phyloP scores from a whole-genome alignment of 148 eudicot genomes.

The Cornus controversa region DNA sequence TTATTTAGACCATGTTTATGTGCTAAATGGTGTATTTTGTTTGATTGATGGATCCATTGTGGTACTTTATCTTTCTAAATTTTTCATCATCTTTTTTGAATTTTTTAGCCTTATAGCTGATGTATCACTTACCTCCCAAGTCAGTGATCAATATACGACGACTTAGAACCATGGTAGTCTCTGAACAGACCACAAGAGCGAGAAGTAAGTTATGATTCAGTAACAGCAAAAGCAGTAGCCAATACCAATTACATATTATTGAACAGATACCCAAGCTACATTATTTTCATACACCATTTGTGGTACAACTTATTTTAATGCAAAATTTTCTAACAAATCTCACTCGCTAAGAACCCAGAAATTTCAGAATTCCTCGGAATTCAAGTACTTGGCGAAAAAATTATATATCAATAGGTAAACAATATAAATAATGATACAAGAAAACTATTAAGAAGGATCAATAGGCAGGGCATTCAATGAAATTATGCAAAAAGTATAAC shows the following conservation, averaged over 20 bases:
- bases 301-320: neutral
- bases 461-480: neutral
- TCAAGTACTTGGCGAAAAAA: neutral
- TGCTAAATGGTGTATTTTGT: too few species aligned
- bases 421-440: neutral
- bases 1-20: too few species aligned
- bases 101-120: too few species aligned
- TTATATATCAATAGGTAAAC: neutral
- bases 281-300: neutral
- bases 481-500: neutral
- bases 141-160: too few species aligned
- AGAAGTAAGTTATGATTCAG: too few species aligned
- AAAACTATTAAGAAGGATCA: neutral
- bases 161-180: neutral
- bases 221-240: neutral
- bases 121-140: too few species aligned
- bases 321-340: neutral
- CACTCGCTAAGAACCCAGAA: neutral
- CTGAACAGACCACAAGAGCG: neutral
- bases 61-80: too few species aligned
- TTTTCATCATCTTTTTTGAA: too few species aligned
- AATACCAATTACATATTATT: neutral
- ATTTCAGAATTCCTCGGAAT: neutral
- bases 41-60: too few species aligned
- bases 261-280: neutral